Evolutionary conservation across 176 grass and related monocot species (phyloP), one percentile per base, ranked within the genome.

Genomic region (Alopecurus myosuroides): DNA sequence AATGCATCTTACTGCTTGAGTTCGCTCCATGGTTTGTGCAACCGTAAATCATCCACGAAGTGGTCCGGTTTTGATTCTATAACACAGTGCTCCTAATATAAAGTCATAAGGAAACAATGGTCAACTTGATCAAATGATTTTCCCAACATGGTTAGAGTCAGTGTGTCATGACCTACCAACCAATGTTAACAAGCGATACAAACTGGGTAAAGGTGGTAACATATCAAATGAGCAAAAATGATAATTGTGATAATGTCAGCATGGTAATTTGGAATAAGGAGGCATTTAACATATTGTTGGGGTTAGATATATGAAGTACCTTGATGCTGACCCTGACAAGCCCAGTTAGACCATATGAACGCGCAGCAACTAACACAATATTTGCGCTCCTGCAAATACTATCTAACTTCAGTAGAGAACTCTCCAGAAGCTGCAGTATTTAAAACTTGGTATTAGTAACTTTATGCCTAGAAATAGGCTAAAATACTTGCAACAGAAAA

Each of bases 51-150:
- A 90, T 98, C 97, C 77, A 95, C 66, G 86, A 98, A 98, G 81
- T 98, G 97, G 70, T 98, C 97, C 14, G 93, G 97, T 92, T 98
- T 98, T 74, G 97, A 91, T 81, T 97, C 94, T 82, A 94, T 88
- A 70, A 92, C 88, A 77, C 26, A 51, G 34, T 95, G 93, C 85
- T 98, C 97, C 97, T 98, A 51, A 82, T 60, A 40, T 85, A 52
- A 60, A 41, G 67, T 56, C 31, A 58, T 8, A 80, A 25, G 25
- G 35, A 55, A 82, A 77, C 76, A 46, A 30, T 62, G 25, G 22
- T 82, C 70, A 87, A 64, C 41, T 60, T 73, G 85, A 37, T 60
- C 33, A 67, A 72, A 62, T 73, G 28, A 12, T 66, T 82, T 70
- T 39, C 10, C 30, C 20, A 41, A 76, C 12, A 71, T 33, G 13